Base-by-base conservation (phyloP, 495 filamentous ascomycete species). In the Hypoxylon lienhwacheense region DNA sequence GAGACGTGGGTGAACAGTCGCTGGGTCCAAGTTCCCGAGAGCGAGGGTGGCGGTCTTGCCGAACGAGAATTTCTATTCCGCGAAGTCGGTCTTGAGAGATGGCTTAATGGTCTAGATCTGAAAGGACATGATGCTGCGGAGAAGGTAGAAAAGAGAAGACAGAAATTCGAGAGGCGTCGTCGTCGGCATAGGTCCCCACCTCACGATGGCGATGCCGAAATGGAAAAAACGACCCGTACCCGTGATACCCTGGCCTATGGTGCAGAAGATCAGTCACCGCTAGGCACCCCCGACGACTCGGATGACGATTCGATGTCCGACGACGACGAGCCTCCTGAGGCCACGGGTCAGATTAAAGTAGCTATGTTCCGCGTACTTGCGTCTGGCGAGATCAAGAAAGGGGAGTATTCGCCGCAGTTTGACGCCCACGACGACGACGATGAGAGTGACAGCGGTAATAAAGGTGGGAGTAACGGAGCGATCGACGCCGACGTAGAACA, bases 1-100 rank as follows among this genome's bases (percentile, higher is more conserved):
- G 93, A 99, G 70, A 99, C 93, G 0, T 99, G 93, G 93, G 95
- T 99, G 17, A 97, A 96, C 59, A 96, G 91, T 7, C 77, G 93
- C 66, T 99, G 93, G 93, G 93, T 99, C 52, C 90, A 92, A 64
- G 83, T 98, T 3, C 90, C 91, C 1, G 83, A 88, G 7, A 86
- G 86, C 1, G 92, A 97, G 71, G 91, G 91, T 16, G 91, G 91
- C 17, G 91, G 91, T 10, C 83, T 99, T 21, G 93, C 93, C 36
- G 93, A 99, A 75, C 82, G 92, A 50, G 93, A 99, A 64, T 99
- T 99, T 61, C 74, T 97, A 45, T 99, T 99, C 72, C 89, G 93
- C 35, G 93, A 99, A 68, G 93, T 99, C 37, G 93, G 95, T 0
- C 73, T 99, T 17, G 93, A 99, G 73, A 77, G 90, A 50, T 97